A percentile compares a stretch with the other conserved stretches of the same genome.
phyloP scores from a whole-genome alignment of 192 early-diverging fungal species.

The Dimargaris verticillata region DNA sequence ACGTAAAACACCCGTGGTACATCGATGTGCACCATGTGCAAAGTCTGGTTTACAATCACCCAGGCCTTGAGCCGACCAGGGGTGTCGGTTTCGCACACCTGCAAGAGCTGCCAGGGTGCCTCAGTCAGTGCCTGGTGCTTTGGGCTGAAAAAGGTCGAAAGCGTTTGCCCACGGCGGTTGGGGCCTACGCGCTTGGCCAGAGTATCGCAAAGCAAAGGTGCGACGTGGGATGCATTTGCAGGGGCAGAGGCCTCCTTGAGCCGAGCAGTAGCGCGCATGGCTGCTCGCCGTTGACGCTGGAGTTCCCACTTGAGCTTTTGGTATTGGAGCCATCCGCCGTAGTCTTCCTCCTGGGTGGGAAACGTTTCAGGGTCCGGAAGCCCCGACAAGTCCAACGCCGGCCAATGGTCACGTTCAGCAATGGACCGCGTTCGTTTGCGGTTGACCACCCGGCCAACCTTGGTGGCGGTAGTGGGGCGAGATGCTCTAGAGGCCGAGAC shows the following conservation, averaged over 20 bases:
- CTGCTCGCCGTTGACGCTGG: constrained; percentile 30
- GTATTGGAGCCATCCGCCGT: constrained; percentile 52
- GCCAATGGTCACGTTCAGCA: constrained; percentile 7
- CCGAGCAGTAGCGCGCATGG: constrained; percentile 23
- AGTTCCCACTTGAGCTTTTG: constrained; percentile 65
- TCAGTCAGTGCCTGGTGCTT: constrained; percentile 47
- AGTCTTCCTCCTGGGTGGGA: constrained; percentile 52
- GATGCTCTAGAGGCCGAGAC: neutral
- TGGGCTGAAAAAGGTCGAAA: constrained; percentile 48
- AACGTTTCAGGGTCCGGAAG: constrained; percentile 28
- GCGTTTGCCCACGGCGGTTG: constrained; percentile 12
- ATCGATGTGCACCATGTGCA: constrained; percentile 53
- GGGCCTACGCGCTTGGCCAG: neutral
- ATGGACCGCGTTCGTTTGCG: constrained; percentile 6
- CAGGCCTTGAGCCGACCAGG: constrained; percentile 83
- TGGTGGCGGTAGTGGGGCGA: too few relatives aligned
- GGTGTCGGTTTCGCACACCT: constrained; percentile 64
- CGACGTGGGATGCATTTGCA: neutral
- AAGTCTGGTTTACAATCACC: constrained; percentile 47
- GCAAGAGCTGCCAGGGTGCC: constrained; percentile 68
- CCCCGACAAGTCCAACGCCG: constrained; percentile 3
- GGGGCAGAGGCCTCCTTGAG: neutral
- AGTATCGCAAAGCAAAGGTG: too few relatives aligned
- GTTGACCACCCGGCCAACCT: neutral
- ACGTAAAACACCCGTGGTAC: constrained; percentile 77